Evolutionary conservation across 345 rosid species (phyloP), one percentile per base, ranked within the genome.

Genomic region (Xanthoceras sorbifolium): DNA sequence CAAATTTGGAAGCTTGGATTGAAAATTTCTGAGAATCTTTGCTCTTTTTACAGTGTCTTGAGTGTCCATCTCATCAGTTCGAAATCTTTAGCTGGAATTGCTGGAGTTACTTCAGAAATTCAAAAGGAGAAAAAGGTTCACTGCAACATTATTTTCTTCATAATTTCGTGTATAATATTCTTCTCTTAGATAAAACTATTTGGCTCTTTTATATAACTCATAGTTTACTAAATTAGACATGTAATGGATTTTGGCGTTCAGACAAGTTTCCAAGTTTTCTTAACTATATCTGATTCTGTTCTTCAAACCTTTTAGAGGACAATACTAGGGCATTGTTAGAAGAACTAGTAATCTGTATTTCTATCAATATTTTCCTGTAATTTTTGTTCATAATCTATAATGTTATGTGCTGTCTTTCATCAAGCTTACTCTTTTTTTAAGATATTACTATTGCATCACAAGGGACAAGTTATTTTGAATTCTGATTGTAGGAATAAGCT

Each of bases 21-120:
- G 61, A 9, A 26, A 11, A 74, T 26, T 74, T 72, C 52, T 69
- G 42, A 81, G 64, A 34, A 18, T 20, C 26, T 52, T 17, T 64
- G 25, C 65, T 73, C 22, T 67, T 64, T 61, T 71, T 83, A 79
- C 89, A 95, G 99, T 67, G 98, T 93, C 72, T 77, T 90, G 82
- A 89, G 97, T 69, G 94, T 93, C 60, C 94, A 93, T 78, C 97
- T 95, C 65, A 93, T 98, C 62, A 93, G 99, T 86, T 90, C 99
- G 1, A 93, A 95, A 88, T 95, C 99, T 57, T 84, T 88, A 74
- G 91, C 78, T 32, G 98, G 99, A 73, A 86, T 95, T 87, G 78
- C 77, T 63, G 94, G 96, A 79, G 97, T 95, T 80, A 85, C 89
- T 71, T 89, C 97, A 61, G 99, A 95, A 80, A 95, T 95, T 67